Percentiles rank a stretch among this genome's conserved stretches.
These are phyloP conservation scores for Streptanthus diversifolius DNA, from an alignment of 345 rosid species.

Conservation along the genomic window DNA sequence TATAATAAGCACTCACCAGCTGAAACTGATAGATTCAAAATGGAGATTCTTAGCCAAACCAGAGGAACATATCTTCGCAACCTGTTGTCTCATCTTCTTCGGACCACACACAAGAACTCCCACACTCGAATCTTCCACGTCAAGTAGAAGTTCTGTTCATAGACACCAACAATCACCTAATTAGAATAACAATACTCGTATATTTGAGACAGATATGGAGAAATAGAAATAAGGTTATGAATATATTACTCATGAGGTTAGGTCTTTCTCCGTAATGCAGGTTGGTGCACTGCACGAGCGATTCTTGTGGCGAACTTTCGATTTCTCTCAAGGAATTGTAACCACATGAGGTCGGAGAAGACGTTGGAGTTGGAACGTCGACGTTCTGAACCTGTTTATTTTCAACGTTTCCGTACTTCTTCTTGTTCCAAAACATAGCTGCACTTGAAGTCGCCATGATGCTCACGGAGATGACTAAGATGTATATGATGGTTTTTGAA, in stretches of 20 bases:
- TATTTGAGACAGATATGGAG: neutral
- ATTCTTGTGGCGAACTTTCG: slow-evolving; percentile 64
- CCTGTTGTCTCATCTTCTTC: slow-evolving; percentile 65
- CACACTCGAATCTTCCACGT: slow-evolving; percentile 51
- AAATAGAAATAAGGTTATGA: neutral
- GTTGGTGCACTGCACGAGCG: slow-evolving; percentile 46
- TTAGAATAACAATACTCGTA: neutral
- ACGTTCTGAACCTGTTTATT: slow-evolving; percentile 40
- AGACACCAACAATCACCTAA: neutral
- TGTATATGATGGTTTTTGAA: slow-evolving; percentile 41
- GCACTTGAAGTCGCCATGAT: slow-evolving; percentile 47
- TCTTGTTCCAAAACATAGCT: slow-evolving; percentile 65
- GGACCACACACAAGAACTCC: slow-evolving; percentile 84
- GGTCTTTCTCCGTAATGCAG: slow-evolving; percentile 66
- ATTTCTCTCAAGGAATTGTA: slow-evolving; percentile 46
- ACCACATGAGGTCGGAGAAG: slow-evolving; percentile 35
- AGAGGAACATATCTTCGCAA: slow-evolving; percentile 61
- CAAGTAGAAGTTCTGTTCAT: slow-evolving; percentile 49
- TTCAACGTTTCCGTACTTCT: slow-evolving; percentile 34
- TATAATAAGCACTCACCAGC: slow-evolving; percentile 49
- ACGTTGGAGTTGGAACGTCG: slow-evolving; percentile 32
- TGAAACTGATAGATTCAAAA: slow-evolving; percentile 79
- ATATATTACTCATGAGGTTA: slow-evolving; percentile 61
- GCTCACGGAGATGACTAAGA: slow-evolving; percentile 46
- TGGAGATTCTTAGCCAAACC: slow-evolving; percentile 55